Evolutionary conservation across 2,329 filamentous ascomycete species (phyloP).

Genomic region (Polytolypa hystricis): DNA sequence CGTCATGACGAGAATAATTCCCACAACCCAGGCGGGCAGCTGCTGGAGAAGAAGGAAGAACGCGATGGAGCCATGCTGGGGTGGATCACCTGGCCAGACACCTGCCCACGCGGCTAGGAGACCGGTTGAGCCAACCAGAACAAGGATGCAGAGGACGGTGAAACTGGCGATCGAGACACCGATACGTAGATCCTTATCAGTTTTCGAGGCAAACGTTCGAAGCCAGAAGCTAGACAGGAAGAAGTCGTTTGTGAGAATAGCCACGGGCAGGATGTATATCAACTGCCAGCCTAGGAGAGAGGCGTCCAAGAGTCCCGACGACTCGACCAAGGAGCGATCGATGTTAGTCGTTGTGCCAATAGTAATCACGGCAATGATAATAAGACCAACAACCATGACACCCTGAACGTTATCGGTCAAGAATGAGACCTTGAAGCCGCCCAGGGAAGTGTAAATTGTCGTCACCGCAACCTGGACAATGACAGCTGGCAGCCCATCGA

Average conservation of each 20-base stretch:
- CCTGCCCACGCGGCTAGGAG: constrained; percentile 71
- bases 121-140: constrained; percentile 60
- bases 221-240: constrained; percentile 79
- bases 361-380: constrained; percentile 66
- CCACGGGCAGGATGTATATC: constrained; percentile 71
- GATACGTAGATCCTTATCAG: constrained; percentile 65
- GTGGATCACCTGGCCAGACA: constrained; percentile 52
- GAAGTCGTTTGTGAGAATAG: constrained; percentile 74
- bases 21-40: constrained; percentile 70
- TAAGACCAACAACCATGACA: constrained; percentile 61
- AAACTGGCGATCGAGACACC: constrained; percentile 59
- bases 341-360: constrained; percentile 66
- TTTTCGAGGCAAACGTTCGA: constrained; percentile 66
- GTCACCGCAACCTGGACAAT: constrained; percentile 70
- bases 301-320: constrained; percentile 57
- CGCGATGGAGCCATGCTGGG: constrained; percentile 53
- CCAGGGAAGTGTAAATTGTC: constrained; percentile 72
- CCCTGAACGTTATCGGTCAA: constrained; percentile 75
- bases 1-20: constrained; percentile 70
- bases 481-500: constrained; percentile 62
- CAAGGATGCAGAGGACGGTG: constrained; percentile 56
- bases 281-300: constrained; percentile 73
- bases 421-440: constrained; percentile 75
- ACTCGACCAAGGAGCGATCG: constrained; percentile 54
- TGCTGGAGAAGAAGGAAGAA: constrained; percentile 65